Evolutionary conservation across 208 protist species (phyloP).

Genomic region (Angomonas deanei): DNA sequence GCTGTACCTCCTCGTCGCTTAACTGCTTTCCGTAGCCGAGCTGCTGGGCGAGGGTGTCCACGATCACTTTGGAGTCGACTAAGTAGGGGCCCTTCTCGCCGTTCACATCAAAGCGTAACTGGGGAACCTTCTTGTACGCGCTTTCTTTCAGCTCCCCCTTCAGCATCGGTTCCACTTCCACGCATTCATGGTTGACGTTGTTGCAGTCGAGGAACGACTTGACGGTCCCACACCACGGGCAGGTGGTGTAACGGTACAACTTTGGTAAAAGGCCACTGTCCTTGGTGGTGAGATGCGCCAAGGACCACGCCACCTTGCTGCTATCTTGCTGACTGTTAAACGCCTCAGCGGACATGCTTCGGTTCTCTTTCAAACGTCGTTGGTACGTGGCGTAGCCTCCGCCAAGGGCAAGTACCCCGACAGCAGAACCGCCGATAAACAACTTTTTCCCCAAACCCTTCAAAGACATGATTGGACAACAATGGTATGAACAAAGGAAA

Average conservation of each 20-base stretch:
- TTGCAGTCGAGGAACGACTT: conserved; percentile 85
- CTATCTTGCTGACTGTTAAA: conserved; percentile 75
- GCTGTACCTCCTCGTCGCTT: conserved; percentile 51
- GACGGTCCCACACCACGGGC: conserved; percentile 87
- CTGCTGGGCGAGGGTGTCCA: conserved; percentile 61
- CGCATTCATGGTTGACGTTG: conserved; percentile 62
- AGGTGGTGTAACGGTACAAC: conserved; percentile 86
- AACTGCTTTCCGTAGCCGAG: conserved; percentile 49
- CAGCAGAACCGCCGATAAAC: neutral
- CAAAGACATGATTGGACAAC: no score
- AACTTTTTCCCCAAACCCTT: neutral
- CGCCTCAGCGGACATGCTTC: conserved; percentile 57
- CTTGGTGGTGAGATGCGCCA: conserved; percentile 44
- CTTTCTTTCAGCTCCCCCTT: conserved; percentile 66
- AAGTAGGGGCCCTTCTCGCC: conserved; percentile 48
- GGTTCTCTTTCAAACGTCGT: conserved; percentile 71
- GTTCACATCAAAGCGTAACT: conserved; percentile 64
- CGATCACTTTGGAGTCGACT: conserved; percentile 81
- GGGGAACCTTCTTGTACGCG: conserved; percentile 89
- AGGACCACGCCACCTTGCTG: conserved; percentile 35
- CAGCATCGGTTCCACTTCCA: conserved; percentile 91
- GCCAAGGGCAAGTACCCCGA: neutral
- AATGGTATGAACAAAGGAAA: conserved; percentile 15
- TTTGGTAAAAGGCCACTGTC: conserved; percentile 29
- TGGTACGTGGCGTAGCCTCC: conserved; percentile 71